phyloP scores from a whole-genome alignment of 768 basidiomycete species.

The Boletus rubroflammeus region DNA sequence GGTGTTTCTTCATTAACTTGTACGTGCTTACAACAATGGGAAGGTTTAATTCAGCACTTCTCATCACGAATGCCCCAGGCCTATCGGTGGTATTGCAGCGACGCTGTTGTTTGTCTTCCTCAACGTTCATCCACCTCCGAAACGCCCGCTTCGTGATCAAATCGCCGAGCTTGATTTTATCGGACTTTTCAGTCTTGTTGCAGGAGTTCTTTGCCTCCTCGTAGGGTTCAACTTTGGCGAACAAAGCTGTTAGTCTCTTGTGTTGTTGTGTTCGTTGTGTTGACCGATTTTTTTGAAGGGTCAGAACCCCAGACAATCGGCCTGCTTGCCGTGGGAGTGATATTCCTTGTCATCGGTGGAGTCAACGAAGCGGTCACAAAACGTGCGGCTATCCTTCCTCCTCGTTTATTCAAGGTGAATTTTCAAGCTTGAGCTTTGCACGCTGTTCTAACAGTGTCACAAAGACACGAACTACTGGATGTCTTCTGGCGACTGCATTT shows the following conservation, averaged over 20 bases:
- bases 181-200: conserved; percentile 58
- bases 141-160: conserved; percentile 55
- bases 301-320: conserved; percentile 52
- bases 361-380: conserved; percentile 60
- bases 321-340: conserved; percentile 51
- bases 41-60: background rate
- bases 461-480: conserved; percentile 65
- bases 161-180: conserved; percentile 63
- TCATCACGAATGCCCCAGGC: conserved; percentile 38
- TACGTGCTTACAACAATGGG: conserved; percentile 27
- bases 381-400: conserved; percentile 68
- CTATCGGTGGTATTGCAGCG: conserved; percentile 64
- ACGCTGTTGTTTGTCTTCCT: conserved; percentile 65
- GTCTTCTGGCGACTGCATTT: conserved; percentile 55
- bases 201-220: conserved; percentile 62
- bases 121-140: conserved; percentile 67
- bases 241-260: conserved; percentile 49
- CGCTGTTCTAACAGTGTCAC: background rate
- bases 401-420: conserved; percentile 64
- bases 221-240: conserved; percentile 71
- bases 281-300: conserved; percentile 39
- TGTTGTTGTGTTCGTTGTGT: background rate
- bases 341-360: conserved; percentile 45
- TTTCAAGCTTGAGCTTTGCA: background rate
- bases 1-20: conserved; percentile 79